phyloP scores from a whole-genome alignment of 2,329 filamentous ascomycete species.

The Fusarium phyllophilum region DNA sequence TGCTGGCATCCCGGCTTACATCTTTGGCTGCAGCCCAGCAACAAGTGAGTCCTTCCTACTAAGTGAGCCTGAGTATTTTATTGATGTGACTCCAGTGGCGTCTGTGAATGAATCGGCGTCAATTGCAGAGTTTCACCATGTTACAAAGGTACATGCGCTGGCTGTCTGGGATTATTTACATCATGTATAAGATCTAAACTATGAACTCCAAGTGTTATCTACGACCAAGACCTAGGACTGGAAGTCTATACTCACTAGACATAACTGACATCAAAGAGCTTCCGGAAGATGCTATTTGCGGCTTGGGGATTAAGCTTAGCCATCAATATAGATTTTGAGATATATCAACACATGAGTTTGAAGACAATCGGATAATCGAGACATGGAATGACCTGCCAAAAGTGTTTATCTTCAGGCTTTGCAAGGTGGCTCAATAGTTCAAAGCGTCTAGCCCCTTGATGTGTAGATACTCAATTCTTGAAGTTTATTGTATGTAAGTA shows the following conservation, averaged over 20 bases:
- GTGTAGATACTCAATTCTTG: not conserved
- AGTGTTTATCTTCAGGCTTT: not conserved
- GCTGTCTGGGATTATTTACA: constrained; percentile 4
- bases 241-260: rapidly evolving
- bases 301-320: not conserved
- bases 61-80: rapidly evolving
- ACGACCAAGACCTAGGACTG: rapidly evolving
- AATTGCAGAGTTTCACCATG: not conserved
- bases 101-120: not conserved
- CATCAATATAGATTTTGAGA: not conserved
- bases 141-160: constrained; percentile 2
- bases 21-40: constrained; percentile 1
- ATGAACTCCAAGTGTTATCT: not conserved
- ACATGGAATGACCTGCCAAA: not conserved
- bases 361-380: not conserved
- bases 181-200: not conserved
- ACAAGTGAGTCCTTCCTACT: not conserved
- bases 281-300: not conserved
- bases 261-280: not conserved
- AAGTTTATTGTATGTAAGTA: not conserved
- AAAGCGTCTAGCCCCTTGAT: too few species aligned
- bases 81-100: not conserved
- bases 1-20: not conserved
- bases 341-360: rapidly evolving
- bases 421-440: not conserved